Percentiles rank a stretch among this genome's conserved stretches.
Conservation (phyloP, 2,329 filamentous ascomycete species). For the Cercospora brassicicola region DNA sequence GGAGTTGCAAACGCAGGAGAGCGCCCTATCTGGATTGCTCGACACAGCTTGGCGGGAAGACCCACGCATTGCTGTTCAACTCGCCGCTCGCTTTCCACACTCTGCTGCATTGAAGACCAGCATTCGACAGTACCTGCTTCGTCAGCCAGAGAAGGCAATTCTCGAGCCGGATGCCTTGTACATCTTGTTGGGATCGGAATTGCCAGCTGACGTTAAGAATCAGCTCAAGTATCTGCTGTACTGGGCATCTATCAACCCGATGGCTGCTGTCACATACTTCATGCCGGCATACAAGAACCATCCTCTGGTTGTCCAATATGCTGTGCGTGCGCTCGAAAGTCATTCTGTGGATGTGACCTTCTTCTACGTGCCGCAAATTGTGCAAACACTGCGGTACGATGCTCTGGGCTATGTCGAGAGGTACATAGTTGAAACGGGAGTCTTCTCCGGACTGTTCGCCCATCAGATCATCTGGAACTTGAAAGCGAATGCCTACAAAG, state of each 20-base stretch:
- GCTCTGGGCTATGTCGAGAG: constrained; percentile 89
- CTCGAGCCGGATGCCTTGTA: constrained; percentile 79
- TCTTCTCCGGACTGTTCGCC: constrained; percentile 96
- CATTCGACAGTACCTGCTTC: constrained; percentile 75
- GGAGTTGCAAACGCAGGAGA: constrained; percentile 44
- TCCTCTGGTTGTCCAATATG: constrained; percentile 92
- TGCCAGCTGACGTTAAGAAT: constrained; percentile 76
- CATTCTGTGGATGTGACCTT: constrained; percentile 97
- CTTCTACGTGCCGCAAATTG: constrained; percentile 98
- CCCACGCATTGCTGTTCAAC: constrained; percentile 81
- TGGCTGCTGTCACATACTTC: constrained; percentile 91
- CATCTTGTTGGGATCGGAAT: constrained; percentile 71
- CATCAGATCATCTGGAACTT: constrained; percentile 99
- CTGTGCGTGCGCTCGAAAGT: constrained; percentile 89
- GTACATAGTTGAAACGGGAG: constrained; percentile 94
- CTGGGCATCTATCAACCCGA: constrained; percentile 89
- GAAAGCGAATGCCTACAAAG: constrained; percentile 98
- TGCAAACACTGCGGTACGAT: constrained; percentile 92
- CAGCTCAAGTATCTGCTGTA: constrained; percentile 93
- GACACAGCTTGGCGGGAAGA: constrained; percentile 84
- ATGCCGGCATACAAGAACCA: constrained; percentile 87
- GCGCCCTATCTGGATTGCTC: constrained; percentile 55
- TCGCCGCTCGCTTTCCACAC: constrained; percentile 71
- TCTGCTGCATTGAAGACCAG: constrained; percentile 71
- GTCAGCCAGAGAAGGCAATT: constrained; percentile 79